Evolutionary conservation across 805 yeast genomes (phyloP).

Genomic region (Lachancea nothofagi): DNA sequence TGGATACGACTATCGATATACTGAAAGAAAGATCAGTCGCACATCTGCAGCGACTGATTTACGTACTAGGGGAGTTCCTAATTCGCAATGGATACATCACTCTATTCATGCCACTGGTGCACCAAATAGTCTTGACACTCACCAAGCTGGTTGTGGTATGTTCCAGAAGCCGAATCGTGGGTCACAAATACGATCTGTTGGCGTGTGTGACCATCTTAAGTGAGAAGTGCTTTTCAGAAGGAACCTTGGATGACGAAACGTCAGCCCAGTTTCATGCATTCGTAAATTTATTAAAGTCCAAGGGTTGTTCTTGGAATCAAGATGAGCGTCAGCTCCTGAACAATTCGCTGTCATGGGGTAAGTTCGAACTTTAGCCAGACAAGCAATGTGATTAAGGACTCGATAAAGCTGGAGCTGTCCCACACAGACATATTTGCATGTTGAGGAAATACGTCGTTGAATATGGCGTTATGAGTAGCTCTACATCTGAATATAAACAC

Average conservation of each 20-base stretch:
- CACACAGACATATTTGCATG: too few relatives aligned
- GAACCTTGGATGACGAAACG: slow-evolving; percentile 11
- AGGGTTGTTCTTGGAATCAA: slow-evolving; percentile 11
- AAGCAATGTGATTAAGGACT: too few relatives aligned
- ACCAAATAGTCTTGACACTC: slow-evolving; percentile 15
- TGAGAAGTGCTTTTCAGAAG: slow-evolving; percentile 27
- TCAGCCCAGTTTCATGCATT: neutral
- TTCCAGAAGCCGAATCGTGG: slow-evolving; percentile 20
- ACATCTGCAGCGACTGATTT: slow-evolving; percentile 24
- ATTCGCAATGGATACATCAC: slow-evolving; percentile 29
- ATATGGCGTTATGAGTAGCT: too few relatives aligned
- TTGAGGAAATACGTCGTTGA: too few relatives aligned
- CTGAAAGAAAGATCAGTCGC: slow-evolving; percentile 12
- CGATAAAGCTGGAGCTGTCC: too few relatives aligned
- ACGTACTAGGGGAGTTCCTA: slow-evolving; percentile 25
- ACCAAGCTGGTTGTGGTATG: slow-evolving; percentile 9
- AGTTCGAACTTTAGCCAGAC: too few relatives aligned
- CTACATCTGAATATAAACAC: too few relatives aligned
- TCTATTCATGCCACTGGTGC: slow-evolving; percentile 14
- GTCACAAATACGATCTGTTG: slow-evolving; percentile 25
- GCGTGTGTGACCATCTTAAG: slow-evolving; percentile 18
- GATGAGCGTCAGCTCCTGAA: slow-evolving; percentile 4
- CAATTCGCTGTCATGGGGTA: too few relatives aligned
- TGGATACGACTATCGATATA: slow-evolving; percentile 6
- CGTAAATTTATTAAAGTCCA: slow-evolving; percentile 6